Conservation (phyloP, 306 rosid genomes). For the Vigna unguiculata region DNA sequence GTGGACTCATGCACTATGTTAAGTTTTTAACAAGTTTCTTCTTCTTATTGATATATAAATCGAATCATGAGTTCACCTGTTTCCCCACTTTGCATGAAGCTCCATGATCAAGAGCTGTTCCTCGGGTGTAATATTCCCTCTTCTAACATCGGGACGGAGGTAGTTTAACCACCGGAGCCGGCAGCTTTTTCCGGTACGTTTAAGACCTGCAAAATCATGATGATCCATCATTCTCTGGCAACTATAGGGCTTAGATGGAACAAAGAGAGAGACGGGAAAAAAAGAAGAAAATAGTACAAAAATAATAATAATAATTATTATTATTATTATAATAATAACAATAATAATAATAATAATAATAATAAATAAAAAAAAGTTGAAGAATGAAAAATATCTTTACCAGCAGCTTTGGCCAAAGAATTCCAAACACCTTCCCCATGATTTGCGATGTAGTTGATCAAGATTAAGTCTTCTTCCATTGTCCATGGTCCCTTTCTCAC, state of each 20-base stretch:
- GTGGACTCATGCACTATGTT: background rate
- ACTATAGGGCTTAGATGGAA: constrained; percentile 12
- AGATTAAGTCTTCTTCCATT: constrained; percentile 91
- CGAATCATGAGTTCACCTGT: constrained; percentile 60
- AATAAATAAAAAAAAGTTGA: background rate
- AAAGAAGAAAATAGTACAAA: background rate
- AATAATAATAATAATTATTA: too few species aligned
- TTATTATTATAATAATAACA: too few species aligned
- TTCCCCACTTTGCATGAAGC: constrained; percentile 98
- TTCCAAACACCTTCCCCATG: constrained; percentile 99
- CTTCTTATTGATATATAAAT: background rate
- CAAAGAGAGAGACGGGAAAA: background rate
- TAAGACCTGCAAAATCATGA: constrained; percentile 62
- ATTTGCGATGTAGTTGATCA: constrained; percentile 88
- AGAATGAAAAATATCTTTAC: constrained; percentile 44
- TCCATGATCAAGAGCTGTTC: constrained; percentile 97
- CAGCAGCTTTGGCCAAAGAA: constrained; percentile 92
- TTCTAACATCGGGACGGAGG: constrained; percentile 93
- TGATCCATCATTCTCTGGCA: background rate
- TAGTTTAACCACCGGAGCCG: constrained; percentile 97
- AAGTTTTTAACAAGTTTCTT: background rate
- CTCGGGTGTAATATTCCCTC: constrained; percentile 95
- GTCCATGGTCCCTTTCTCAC: constrained; percentile 99
- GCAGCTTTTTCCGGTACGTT: constrained; percentile 97
- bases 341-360: too few species aligned